Base-by-base conservation (phyloP, 768 basidiomycete genomes). In the Boletus rubescentipes region DNA sequence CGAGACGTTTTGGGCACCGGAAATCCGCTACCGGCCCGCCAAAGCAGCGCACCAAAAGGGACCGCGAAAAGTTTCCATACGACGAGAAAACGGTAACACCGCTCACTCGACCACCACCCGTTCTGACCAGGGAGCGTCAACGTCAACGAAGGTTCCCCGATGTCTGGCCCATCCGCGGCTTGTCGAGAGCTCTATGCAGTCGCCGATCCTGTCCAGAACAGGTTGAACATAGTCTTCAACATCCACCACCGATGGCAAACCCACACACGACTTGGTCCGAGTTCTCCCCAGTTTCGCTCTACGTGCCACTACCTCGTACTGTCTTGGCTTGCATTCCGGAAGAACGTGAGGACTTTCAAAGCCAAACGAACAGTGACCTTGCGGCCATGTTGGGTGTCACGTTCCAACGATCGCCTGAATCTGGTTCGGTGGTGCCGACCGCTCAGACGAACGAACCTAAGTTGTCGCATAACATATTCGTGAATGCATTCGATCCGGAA, bases 251-350 rank as follows among this genome's bases (percentile, higher is more conserved):
- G 4, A 37, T 9, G 21, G 23, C 45, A 11, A 47, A 12, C 18
- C 58, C 57, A 11, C 63, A 59, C 41, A 66, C 68, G 36, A 72
- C 70, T 18, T 68, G 68, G 68, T 70, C 68, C 43, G 59, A 64
- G 47, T 70, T 72, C 45, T 52, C 66, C 9, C 57, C 58, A 4
- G 60, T 52, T 8, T 46, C 50, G 37, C 54, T 48, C 20, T 70
- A 65, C 39, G 61, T 56, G 12, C 36, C 60, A 31, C 34, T 54
- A 14, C 39, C 62, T 21, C 69, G 62, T 40, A 58, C 57, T 10
- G 38, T 57, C 54, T 42, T 70, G 54, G 36, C 49, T 21, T 56
- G 67, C 20, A 69, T 71, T 60, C 70, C 67, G 2, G 69, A 70
- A 55, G 69, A 72, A 49, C 46, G 26, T 2, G 67, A 72, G 31